Conservation (phyloP, 78 protist species). For the Isochrysis galbana region DNA sequence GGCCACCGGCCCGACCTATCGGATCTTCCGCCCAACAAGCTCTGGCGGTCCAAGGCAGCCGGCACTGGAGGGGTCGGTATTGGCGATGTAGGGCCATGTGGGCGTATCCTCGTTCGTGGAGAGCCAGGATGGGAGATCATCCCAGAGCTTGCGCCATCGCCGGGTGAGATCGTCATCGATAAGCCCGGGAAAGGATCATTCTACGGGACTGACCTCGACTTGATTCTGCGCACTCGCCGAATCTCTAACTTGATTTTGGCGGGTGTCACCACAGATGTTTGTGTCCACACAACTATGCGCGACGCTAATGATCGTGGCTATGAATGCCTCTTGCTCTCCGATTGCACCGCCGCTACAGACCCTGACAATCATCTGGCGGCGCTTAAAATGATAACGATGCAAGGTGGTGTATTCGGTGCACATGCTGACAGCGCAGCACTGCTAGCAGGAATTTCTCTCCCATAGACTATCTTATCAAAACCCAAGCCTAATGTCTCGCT, state of each 20-base stretch:
- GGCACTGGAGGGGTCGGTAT: background rate
- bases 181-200: slow-evolving; percentile 5
- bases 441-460: too few species aligned
- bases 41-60: background rate
- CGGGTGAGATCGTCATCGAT: background rate
- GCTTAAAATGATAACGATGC: background rate
- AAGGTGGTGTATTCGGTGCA: background rate
- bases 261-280: background rate
- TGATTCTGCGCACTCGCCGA: background rate
- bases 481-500: background rate
- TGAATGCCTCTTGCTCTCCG: background rate
- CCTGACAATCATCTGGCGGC: background rate
- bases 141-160: background rate
- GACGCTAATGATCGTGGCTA: background rate
- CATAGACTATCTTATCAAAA: too few species aligned
- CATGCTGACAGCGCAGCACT: too few species aligned
- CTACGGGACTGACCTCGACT: background rate
- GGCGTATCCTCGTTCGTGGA: background rate
- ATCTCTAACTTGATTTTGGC: background rate
- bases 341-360: slow-evolving; percentile 2
- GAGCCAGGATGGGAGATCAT: slow-evolving; percentile 9
- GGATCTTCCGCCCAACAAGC: background rate
- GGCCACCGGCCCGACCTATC: background rate
- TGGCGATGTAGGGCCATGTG: background rate
- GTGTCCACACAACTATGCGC: slow-evolving; percentile 20